Conservation (phyloP, 2,329 filamentous ascomycete species). For the Aspergillus sp. region DNA sequence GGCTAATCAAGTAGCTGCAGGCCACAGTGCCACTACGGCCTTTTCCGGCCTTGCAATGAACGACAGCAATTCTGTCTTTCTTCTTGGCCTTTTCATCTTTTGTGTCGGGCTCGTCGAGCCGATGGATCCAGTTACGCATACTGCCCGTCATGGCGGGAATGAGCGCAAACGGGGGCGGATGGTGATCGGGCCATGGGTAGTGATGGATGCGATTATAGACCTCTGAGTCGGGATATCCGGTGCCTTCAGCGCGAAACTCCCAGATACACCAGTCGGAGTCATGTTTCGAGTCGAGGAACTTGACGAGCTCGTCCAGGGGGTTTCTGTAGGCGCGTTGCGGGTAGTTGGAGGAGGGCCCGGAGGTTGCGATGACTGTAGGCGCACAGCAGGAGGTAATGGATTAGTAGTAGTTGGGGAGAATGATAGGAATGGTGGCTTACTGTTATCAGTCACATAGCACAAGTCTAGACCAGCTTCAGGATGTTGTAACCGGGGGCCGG, state of each 20-base stretch:
- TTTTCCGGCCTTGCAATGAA: conserved; percentile 97
- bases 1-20: conserved; percentile 86
- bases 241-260: conserved; percentile 97
- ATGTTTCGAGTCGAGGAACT: conserved; percentile 85
- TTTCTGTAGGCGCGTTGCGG: conserved; percentile 93
- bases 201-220: conserved; percentile 85
- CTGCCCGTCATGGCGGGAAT: conserved; percentile 87
- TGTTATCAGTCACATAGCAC: conserved; percentile 89
- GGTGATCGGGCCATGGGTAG: conserved; percentile 96
- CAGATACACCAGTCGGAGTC: conserved; percentile 87
- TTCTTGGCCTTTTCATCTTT: conserved; percentile 9
- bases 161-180: conserved; percentile 88
- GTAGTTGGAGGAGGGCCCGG: conserved; percentile 85
- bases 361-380: conserved; percentile 65
- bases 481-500: conserved; percentile 80
- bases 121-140: conserved; percentile 83
- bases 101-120: conserved; percentile 29
- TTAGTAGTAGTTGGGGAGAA: neutral
- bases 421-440: conserved; percentile 25
- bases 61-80: conserved; percentile 69
- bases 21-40: conserved; percentile 85
- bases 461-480: conserved; percentile 87
- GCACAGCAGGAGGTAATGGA: neutral
- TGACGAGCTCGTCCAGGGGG: conserved; percentile 81
- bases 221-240: conserved; percentile 87